These are phyloP conservation scores for Exophiala dermatitidis DNA, from an alignment of 2,329 filamentous ascomycete species.

Conservation along the genomic window DNA sequence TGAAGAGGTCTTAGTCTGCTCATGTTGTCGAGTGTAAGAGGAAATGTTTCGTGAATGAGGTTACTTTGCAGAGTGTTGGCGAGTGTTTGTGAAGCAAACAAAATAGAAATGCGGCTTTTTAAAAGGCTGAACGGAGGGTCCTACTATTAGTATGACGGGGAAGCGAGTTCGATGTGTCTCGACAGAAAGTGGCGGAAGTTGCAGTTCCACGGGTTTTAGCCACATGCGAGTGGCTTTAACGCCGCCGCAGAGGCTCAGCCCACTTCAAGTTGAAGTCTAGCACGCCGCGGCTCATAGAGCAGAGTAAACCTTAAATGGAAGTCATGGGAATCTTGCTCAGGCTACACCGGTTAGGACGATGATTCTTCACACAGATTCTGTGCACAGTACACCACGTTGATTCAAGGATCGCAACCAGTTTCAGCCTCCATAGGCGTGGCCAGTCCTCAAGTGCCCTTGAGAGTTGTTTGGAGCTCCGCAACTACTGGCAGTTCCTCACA, in stretches of 20 bases:
- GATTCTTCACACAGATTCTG: no score
- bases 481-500: no score
- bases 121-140: neutral
- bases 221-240: neutral
- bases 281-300: no score
- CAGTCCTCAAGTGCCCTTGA: no score
- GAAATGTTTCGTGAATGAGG: neutral
- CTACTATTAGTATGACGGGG: neutral
- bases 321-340: neutral
- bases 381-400: no score
- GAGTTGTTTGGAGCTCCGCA: no score
- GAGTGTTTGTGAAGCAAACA: neutral
- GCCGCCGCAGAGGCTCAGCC: neutral
- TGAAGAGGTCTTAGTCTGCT: constrained; percentile 42
- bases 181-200: neutral
- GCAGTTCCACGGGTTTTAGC: neutral
- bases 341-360: neutral
- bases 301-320: neutral
- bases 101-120: neutral
- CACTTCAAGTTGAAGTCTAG: neutral
- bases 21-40: constrained; percentile 6
- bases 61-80: neutral
- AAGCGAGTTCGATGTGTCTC: neutral
- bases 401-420: no score
- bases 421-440: no score